Evolutionary conservation across 768 basidiomycete species (phyloP).

Genomic region (Chalciporus piperatus): DNA sequence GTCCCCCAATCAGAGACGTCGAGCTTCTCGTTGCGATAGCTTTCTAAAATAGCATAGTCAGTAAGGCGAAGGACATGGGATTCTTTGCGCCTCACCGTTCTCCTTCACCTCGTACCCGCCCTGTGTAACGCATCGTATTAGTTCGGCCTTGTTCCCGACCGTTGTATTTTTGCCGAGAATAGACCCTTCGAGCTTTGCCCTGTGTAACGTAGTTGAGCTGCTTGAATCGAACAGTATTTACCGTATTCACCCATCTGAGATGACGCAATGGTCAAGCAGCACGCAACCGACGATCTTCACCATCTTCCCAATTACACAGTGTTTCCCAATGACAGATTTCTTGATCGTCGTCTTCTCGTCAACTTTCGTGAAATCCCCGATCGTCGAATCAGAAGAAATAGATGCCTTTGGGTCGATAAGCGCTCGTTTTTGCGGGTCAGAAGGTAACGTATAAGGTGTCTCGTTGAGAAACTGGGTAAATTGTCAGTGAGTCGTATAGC

Average conservation of each 20-base stretch:
- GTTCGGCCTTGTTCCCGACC: slow-evolving; percentile 66
- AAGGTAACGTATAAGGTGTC: slow-evolving; percentile 51
- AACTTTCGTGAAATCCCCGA: slow-evolving; percentile 81
- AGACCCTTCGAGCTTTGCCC: slow-evolving; percentile 74
- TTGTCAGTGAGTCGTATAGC: slow-evolving; percentile 17
- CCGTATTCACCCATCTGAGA: slow-evolving; percentile 72
- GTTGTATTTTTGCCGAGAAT: slow-evolving; percentile 74
- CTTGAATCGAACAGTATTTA: not conserved
- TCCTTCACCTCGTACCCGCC: slow-evolving; percentile 71
- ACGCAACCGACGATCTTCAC: slow-evolving; percentile 82
- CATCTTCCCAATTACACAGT: slow-evolving; percentile 82
- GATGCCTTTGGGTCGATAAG: slow-evolving; percentile 80
- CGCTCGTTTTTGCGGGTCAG: slow-evolving; percentile 58
- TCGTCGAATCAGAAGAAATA: slow-evolving; percentile 77
- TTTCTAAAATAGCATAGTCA: slow-evolving; percentile 37
- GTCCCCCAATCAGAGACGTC: slow-evolving; percentile 56
- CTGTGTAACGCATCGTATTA: slow-evolving; percentile 68
- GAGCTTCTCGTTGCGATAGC: slow-evolving; percentile 52
- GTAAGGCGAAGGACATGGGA: not conserved
- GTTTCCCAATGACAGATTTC: slow-evolving; percentile 73
- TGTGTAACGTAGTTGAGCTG: slow-evolving; percentile 27
- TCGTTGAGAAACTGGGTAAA: slow-evolving; percentile 44
- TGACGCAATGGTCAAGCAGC: slow-evolving; percentile 82
- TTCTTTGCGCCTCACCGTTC: slow-evolving; percentile 45
- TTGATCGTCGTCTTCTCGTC: slow-evolving; percentile 81